Evolutionary conservation across 345 rosid genomes (phyloP), one percentile per base, ranked within the genome.

Genomic region (Capsella bursapastoris): DNA sequence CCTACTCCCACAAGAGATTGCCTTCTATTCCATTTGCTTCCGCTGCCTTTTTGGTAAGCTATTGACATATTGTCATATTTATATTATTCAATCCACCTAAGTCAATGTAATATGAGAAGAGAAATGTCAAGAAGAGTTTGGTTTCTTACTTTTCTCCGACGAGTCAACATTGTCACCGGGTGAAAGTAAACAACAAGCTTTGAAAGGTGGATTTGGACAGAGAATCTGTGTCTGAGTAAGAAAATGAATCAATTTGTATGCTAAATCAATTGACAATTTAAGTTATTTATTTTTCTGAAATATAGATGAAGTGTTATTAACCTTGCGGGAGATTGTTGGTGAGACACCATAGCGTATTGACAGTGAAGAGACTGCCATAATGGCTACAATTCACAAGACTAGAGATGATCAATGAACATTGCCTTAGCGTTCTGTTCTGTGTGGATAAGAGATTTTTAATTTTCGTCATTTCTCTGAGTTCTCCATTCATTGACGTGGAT

Each of bases 1-100:
- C 97, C 96, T 63, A 83, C 57, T 43, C 95, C 97, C 51, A 85
- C 38, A 32, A 94, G 78, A 49, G 90, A 62, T 65, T 77, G 70
- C 58, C 93, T 79, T 80, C 97, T 87, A 82, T 80, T 88, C 85
- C 82, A 85, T 43, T 35, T 77, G 69, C 61, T 89, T 86, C 45
- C 51, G 34, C 68, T 60, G 27, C 8, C 82, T 5, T 1, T 62
- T 9, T 40, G 49, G 66, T 70, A 12, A 58, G 1, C 57, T 68
- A 14, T 44, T 29, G n/a, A 18, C 18, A 18, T 18, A 18, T 18
- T 18, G 48, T 50, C 8, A 0, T 6, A 40, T 57, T n/a, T 43
- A 6, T 62, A 32, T 11, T 2, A 16, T 59, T 14, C 53, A 8
- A 8, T 41, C 48, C 68, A 65, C 57, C 7, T 9, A 12, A 35